Evolutionary conservation across 1,284 basidiomycete species (phyloP).

Genomic region (Pseudozyma flocculosa): DNA sequence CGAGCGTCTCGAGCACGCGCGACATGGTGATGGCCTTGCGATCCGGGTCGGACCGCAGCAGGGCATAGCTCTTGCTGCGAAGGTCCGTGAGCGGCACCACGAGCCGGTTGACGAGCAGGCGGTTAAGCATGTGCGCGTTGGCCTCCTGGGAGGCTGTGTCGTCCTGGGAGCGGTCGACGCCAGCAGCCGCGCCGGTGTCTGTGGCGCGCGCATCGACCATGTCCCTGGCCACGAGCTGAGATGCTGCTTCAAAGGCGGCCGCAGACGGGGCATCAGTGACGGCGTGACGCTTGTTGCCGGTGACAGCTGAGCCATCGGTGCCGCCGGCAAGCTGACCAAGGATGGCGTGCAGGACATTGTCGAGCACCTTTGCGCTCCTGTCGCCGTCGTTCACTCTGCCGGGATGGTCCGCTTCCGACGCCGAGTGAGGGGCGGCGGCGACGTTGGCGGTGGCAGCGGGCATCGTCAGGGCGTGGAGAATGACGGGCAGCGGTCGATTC

Average conservation of each 20-base stretch:
- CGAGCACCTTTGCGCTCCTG: constrained; percentile 6
- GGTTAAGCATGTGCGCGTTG: constrained; percentile 27
- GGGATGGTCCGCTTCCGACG: too few relatives aligned
- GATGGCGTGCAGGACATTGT: constrained; percentile 13
- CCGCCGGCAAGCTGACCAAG: constrained; percentile 11
- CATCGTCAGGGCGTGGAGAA: too few relatives aligned
- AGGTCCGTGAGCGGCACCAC: constrained; percentile 17
- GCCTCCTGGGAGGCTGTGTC: constrained; percentile 12
- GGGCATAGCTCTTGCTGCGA: background rate
- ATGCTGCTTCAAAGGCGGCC: background rate
- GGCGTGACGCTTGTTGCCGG: background rate
- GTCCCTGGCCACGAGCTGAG: background rate
- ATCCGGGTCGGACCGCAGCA: background rate
- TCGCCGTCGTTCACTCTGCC: constrained; percentile 1
- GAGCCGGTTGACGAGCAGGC: constrained; percentile 20
- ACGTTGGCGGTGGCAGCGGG: too few relatives aligned
- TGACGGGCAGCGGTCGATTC: too few relatives aligned
- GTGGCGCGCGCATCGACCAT: too few relatives aligned
- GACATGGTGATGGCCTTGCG: constrained; percentile 5
- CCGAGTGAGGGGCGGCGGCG: too few relatives aligned
- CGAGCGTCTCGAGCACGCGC: constrained; percentile 25
- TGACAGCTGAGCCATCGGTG: background rate
- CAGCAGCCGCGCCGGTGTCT: too few relatives aligned
- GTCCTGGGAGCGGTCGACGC: background rate
- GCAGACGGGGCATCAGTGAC: background rate